Evolutionary conservation across 768 basidiomycete species (phyloP).

Genomic region (Tricholoma matsutake): DNA sequence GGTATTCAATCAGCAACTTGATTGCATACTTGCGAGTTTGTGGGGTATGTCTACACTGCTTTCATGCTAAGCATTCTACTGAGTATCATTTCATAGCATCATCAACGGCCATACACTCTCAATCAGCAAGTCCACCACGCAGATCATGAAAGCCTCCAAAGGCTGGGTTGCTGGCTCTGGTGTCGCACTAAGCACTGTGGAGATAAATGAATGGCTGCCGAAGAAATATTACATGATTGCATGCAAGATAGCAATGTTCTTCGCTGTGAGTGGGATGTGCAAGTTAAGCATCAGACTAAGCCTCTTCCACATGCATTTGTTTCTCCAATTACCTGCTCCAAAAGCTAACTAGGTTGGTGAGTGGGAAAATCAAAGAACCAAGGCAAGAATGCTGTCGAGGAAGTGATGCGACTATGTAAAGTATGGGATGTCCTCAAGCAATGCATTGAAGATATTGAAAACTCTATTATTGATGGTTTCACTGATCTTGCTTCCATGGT

Average conservation of each 20-base stretch:
- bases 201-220: constrained; percentile 1
- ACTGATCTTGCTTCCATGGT: neutral
- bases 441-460: neutral
- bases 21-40: too few relatives aligned
- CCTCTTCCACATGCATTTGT: too few relatives aligned
- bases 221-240: constrained; percentile 1
- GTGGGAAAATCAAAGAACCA: constrained; percentile 14
- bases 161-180: constrained; percentile 4
- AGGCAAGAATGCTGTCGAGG: neutral
- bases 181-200: neutral
- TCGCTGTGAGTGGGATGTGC: too few relatives aligned
- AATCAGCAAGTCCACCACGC: too few relatives aligned
- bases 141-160: constrained; percentile 14
- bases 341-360: too few relatives aligned
- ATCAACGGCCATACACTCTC: too few relatives aligned
- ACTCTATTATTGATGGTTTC: neutral
- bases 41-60: too few relatives aligned
- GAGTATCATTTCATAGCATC: too few relatives aligned
- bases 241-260: neutral
- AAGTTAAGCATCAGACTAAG: too few relatives aligned
- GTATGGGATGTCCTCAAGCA: neutral
- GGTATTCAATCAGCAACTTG: too few relatives aligned
- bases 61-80: too few relatives aligned
- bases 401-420: neutral
- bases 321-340: too few relatives aligned